These are phyloP conservation scores for Capsella rubella DNA, from an alignment of 441 rosid genomes.

Conservation along the genomic window DNA sequence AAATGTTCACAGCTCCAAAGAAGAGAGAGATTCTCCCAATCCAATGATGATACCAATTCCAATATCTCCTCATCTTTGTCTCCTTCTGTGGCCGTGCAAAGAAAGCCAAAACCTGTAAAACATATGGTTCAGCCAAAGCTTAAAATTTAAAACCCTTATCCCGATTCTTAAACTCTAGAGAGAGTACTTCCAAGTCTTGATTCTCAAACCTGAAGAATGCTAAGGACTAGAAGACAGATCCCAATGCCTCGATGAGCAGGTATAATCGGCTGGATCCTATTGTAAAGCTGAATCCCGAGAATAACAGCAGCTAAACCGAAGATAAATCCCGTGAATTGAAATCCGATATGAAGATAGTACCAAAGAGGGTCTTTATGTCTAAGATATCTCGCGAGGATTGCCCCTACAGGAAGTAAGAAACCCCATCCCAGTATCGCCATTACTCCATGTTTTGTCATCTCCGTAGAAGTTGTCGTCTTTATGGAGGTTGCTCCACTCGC, in stretches of 20 bases:
- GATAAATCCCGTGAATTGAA: slow-evolving; percentile 78
- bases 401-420: slow-evolving; percentile 77
- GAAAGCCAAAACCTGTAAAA: slow-evolving; percentile 69
- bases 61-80: slow-evolving; percentile 70
- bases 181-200: neutral
- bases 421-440: slow-evolving; percentile 85
- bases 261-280: slow-evolving; percentile 54
- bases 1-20: slow-evolving; percentile 75
- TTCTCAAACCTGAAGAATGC: slow-evolving; percentile 78
- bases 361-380: slow-evolving; percentile 86
- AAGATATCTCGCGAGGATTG: slow-evolving; percentile 77
- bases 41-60: slow-evolving; percentile 96
- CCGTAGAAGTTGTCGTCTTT: slow-evolving; percentile 38
- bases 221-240: slow-evolving; percentile 68
- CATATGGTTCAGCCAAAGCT: slow-evolving; percentile 9
- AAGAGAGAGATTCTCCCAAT: slow-evolving; percentile 80
- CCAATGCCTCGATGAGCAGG: slow-evolving; percentile 88
- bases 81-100: slow-evolving; percentile 80
- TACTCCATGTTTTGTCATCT: slow-evolving; percentile 78
- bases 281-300: slow-evolving; percentile 74
- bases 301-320: slow-evolving; percentile 68
- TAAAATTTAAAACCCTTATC: neutral
- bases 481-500: slow-evolving; percentile 48
- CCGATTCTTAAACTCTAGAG: neutral
- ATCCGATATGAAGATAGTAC: slow-evolving; percentile 77